Base-by-base conservation (phyloP, 2,329 filamentous ascomycete species). In the Ceratocystiopsis minuta region DNA sequence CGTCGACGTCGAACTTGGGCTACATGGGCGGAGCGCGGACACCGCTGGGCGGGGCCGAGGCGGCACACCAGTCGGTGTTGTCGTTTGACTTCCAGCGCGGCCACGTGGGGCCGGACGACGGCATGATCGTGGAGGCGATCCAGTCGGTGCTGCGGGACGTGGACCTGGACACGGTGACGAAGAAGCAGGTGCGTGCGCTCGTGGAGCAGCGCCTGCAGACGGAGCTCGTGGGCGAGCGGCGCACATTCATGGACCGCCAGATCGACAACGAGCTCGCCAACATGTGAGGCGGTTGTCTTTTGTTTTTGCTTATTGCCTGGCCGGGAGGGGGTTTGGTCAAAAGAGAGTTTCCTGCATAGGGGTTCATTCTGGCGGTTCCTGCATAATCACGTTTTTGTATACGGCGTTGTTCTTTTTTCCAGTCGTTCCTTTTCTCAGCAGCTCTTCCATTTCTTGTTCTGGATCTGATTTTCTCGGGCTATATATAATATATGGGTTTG, bases 151-250 rank as follows among this genome's bases (percentile, higher is more conserved):
- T 98, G 47, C 63, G 69, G 15, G 88, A 95, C 54, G 86, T 95
- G 1, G 88, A 98, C 58, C 68, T 98, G 36, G 90, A 98, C 57
- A 88, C 73, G n/a, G 84, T 96, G 38, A 98, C 90, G 7, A 98
- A 96, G 76, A 98, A 98, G 66, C 88, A 96, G 63, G 80, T 90
- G 43, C 72, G 83, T 40, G 87, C 83, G 4, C 70, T 96, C 37
- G 86, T 94, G 13, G 90, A 98, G 64, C 86, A 95, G 65, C 75
- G 87, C 53, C 63, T 98, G 47, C 88, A 95, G 64, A 88, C 82
- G 5, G 86, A 94, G 57, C 68, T 96, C 44, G 68, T 73, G 0
- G 87, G 86, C 17, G 87, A 95, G 60, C 79, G 85, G 58, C 77
- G 81, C 57, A 77, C 78, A 15, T 96, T 93, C 63, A 75, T 96